Evolutionary conservation across 2,329 filamentous ascomycete genomes (phyloP), one percentile per base, ranked within the genome.

Genomic region (Stachybotrys elegans): DNA sequence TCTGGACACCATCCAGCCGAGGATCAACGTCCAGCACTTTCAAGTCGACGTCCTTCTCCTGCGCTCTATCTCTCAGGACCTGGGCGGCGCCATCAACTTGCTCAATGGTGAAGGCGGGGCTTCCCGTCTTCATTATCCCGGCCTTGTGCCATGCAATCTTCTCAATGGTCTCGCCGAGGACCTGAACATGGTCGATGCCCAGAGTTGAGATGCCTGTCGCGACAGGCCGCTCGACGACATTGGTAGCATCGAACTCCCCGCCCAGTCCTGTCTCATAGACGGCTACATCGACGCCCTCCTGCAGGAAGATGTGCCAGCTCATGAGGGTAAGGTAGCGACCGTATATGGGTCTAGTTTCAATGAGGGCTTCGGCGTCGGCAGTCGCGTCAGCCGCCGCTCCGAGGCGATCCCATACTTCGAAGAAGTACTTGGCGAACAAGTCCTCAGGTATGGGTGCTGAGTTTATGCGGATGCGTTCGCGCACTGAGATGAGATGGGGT

Each of bases 71-170:
- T 29, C 60, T 53, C 22, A 84, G 53, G 1, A 81, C 75, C 20
- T 62, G 54, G 12, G 66, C 59, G 2, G 71, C 72, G 2, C 57
- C 65, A 2, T 68, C 59, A 0, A 71, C 60, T 57, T 84, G 81
- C 22, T 70, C 62, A 5, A 79, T 66, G 0, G 77, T 79, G 40
- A 84, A 84, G 3, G 79, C 79, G 16, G 74, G 70, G 9, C 70
- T 69, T 1, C 75, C 78, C 1, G 57, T 44, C 63, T 86, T 86
- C 68, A 86, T 80, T 45, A 88, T 83, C 2, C 84, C 84, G 1
- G 81, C 79, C 63, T 88, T 88, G 62, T 88, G 82, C 84, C 84
- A 87, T 0, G 84, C 81, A 49, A 88, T 86, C 60, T 80, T 72
- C 23, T 77, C 78, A 11, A 86, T 66, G 0, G 79, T 84, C 16